Percentiles rank a stretch among this genome's conserved stretches.
Conservation (phyloP, 2,329 filamentous ascomycete genomes). For the Alternaria panax region DNA sequence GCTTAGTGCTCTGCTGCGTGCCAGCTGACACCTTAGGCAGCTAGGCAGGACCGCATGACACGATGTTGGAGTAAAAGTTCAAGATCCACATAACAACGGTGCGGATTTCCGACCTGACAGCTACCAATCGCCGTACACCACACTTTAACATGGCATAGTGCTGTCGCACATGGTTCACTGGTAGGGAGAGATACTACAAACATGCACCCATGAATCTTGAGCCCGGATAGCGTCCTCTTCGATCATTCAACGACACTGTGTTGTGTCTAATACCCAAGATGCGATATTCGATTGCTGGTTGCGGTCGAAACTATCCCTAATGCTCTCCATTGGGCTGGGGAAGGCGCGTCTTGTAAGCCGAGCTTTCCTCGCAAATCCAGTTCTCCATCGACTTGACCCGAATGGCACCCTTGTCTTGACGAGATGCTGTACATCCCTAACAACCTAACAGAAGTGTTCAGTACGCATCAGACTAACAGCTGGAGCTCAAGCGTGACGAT, state of each 20-base stretch:
- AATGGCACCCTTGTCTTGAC: no score
- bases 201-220: neutral
- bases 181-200: neutral
- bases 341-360: no score
- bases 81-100: neutral
- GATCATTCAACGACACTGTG: neutral
- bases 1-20: neutral
- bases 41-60: neutral
- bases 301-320: neutral
- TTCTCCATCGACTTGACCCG: no score
- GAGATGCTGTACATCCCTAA: no score
- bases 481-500: no score
- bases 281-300: neutral
- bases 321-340: neutral
- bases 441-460: no score
- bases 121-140: neutral
- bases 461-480: no score
- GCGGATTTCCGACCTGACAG: neutral
- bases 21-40: neutral
- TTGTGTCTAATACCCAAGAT: neutral
- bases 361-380: no score
- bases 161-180: neutral
- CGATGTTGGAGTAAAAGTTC: neutral
- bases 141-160: neutral
- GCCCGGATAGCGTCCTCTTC: neutral